Evolutionary conservation across 768 basidiomycete genomes (phyloP), one percentile per base, ranked within the genome.

Genomic region (Calocybe indica): DNA sequence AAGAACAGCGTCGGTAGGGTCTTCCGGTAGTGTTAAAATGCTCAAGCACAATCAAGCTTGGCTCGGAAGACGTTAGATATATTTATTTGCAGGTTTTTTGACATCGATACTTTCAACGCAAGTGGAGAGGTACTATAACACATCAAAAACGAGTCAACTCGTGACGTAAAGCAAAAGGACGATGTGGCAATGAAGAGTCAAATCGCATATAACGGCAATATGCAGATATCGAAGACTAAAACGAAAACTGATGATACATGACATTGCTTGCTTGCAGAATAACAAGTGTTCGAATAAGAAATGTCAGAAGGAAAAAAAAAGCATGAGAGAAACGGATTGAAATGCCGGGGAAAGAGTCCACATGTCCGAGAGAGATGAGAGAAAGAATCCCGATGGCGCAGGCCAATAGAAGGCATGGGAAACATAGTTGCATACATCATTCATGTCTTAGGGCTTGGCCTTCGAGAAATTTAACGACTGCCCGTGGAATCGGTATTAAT

Each of bases 1-100:
- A 86, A 85, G 70, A 88, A 80, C 58, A 79, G 88, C 29, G 79
- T 95, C 10, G 83, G 90, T 13, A 76, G 79, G 50, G 74, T 94
- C 41, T 87, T 96, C 57, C 76, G 85, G 44, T 22, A 22, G 22
- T 22, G 22, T 22, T 22, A 4, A 76, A 61, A 56, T 60, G 40
- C 48, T 34, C 50, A 43, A 44, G 29, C 10, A 2, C 49, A 50
- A 36, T 43, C 43, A 11, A 31, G 38, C 40, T 45, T 42, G 11
- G 37, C 28, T 30, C 39, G 13, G 40, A n/a, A 12, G n/a, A 28
- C 35, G 30, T 10, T 40, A 47, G 52, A 40, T 47, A 43, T 43
- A 51, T 54, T 46, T 52, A 53, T 52, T 50, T 43, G 28, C 12
- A 10, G 35, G 34, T 37, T 11, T 14, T 4, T 37, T 2, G 14